phyloP scores from a whole-genome alignment of 169 alveolate species.

The Cryptosporidium andersoni region DNA sequence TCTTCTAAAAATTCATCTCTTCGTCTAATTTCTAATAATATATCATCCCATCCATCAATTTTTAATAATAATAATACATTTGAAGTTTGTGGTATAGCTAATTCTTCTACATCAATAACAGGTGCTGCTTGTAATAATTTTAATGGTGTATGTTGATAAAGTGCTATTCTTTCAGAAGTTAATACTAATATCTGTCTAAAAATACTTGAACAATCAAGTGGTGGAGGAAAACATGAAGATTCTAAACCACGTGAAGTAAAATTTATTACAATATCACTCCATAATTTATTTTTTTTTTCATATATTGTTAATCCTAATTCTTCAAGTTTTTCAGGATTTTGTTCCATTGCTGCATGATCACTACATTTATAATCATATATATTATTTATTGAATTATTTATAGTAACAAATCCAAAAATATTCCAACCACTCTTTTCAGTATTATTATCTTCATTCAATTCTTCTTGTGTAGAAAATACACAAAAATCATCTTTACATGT shows the following conservation, averaged over 20 bases:
- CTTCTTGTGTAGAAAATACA: conserved; percentile 62
- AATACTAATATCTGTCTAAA: conserved; percentile 64
- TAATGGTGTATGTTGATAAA: conserved; percentile 54
- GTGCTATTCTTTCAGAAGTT: conserved; percentile 64
- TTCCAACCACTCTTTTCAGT: conserved; percentile 27
- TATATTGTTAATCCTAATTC: conserved; percentile 35
- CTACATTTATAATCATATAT: conserved; percentile 51
- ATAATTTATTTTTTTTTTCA: conserved; percentile 44
- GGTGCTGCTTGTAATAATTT: conserved; percentile 63
- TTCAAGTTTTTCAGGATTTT: conserved; percentile 40
- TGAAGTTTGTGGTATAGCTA: conserved; percentile 38
- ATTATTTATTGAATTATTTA: conserved; percentile 13
- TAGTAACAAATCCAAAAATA: conserved; percentile 45
- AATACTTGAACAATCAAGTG: conserved; percentile 45
- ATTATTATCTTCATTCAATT: not conserved
- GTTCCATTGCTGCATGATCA: conserved; percentile 71
- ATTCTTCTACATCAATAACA: conserved; percentile 42
- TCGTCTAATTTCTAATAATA: conserved; percentile 48
- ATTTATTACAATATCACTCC: conserved; percentile 67
- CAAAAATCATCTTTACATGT: conserved; percentile 68
- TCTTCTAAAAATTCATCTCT: conserved; percentile 62
- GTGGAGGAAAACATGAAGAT: conserved; percentile 70
- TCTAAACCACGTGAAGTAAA: conserved; percentile 67
- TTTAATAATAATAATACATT: conserved; percentile 42
- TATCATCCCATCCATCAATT: conserved; percentile 69